Base-by-base conservation (phyloP, 768 basidiomycete genomes). In the Russula earlei region DNA sequence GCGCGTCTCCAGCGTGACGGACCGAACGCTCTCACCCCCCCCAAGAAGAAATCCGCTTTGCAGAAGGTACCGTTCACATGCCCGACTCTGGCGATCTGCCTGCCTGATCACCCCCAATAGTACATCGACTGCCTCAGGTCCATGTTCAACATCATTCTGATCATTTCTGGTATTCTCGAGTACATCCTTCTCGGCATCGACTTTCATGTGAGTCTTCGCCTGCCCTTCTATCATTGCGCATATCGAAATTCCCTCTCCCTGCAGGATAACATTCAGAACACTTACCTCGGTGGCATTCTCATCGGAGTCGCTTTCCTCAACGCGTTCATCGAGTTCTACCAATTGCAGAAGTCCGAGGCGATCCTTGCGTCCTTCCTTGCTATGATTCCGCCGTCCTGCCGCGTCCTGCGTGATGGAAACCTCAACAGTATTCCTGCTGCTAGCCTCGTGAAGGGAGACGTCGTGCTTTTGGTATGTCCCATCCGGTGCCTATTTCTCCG, bases 271-370 rank as follows among this genome's bases (percentile, higher is more conserved):
- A 81, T 82, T 61, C 71, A 73, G 60, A 84, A 84, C 63, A 82
- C 81, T 0, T 85, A 85, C 68, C 78, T 85, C 11, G 83, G 84
- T 29, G 84, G 78, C 27, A 84, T 85, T 65, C 72, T 85, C 55
- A 84, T 85, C 51, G 72, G 71, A 20, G 82, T 85, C 20, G 82
- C 83, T 15, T 83, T 85, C 67, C 67, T 84, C 55, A 85, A 85
- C 60, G 84, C 82, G 6, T 77, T 77, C 59, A 83, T 85, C 65
- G 84, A 85, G 66, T 85, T 82, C 66, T 75, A 71, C 64, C 84
- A 85, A 70, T 75, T 84, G 29, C 84, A 85, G 69, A 85, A 84
- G 63, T 83, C 83, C 9, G 84, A 84, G 65, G 82, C 82, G 37
- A 85, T 85, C 61, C 72, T 85, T 4, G 83, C 83, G 4, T 82